Conservation (phyloP, 768 basidiomycete species). For the Cyathus striatus region DNA sequence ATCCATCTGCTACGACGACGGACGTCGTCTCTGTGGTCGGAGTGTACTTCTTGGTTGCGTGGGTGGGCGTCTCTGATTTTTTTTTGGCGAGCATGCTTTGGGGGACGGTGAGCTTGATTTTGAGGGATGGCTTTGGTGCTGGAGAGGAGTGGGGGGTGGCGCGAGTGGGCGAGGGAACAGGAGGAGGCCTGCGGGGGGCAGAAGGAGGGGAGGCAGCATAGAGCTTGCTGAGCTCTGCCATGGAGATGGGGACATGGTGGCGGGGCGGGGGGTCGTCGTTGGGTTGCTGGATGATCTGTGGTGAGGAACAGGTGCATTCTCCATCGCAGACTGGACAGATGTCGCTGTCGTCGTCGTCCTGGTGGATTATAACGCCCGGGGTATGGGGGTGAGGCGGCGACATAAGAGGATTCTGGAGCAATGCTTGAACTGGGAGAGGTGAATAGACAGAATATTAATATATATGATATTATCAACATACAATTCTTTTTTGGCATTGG, state of each 20-base stretch:
- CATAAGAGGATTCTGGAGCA: conserved; percentile 56
- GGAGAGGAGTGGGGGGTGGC: conserved; percentile 21
- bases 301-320: conserved; percentile 73
- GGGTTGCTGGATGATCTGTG: conserved; percentile 19
- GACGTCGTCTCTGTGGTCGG: conserved; percentile 26
- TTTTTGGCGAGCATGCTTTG: conserved; percentile 48
- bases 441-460: conserved; percentile 8
- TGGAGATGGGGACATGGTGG: conserved; percentile 22
- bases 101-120: conserved; percentile 71
- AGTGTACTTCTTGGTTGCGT: conserved; percentile 17
- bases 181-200: conserved; percentile 5
- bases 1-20: conserved; percentile 34
- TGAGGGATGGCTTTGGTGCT: conserved; percentile 37
- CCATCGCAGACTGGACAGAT: conserved; percentile 91
- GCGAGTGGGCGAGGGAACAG: conserved; percentile 24
- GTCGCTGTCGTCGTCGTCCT: conserved; percentile 73
- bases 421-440: conserved; percentile 25
- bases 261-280: conserved; percentile 7
- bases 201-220: conserved; percentile 16
- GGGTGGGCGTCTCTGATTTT: conserved; percentile 16
- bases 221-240: conserved; percentile 30
- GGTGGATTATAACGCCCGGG: conserved; percentile 35
- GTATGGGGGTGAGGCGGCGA: conserved; percentile 67
- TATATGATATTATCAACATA: conserved; percentile 20
- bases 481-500: conserved; percentile 38